Evolutionary conservation across 78 protist species (phyloP).

Genomic region (Diacronema lutheri): DNA sequence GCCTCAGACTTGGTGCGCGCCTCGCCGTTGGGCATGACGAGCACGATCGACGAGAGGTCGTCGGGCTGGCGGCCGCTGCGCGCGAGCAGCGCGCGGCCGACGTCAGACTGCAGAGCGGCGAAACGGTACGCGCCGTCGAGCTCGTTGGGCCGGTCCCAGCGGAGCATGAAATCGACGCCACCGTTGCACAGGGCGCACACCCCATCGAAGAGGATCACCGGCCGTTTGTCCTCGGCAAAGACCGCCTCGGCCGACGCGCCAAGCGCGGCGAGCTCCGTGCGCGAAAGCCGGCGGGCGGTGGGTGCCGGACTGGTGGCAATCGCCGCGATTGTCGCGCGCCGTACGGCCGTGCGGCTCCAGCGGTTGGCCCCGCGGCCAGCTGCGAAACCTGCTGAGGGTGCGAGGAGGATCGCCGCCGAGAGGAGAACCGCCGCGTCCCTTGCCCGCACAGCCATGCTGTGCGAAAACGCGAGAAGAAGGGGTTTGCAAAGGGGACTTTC

Average conservation of each 20-base stretch:
- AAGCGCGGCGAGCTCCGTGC: no score
- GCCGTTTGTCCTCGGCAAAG: neutral
- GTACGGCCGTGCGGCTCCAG: no score
- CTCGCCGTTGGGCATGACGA: neutral
- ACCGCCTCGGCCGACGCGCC: neutral
- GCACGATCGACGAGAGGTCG: neutral
- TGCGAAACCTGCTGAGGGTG: no score
- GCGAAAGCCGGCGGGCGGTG: no score
- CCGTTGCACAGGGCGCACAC: neutral
- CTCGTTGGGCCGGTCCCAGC: neutral
- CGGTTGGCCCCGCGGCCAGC: no score
- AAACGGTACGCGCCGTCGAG: neutral
- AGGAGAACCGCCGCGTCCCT: no score
- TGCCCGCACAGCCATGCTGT: no score
- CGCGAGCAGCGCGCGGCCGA: neutral
- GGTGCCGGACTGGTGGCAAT: no score
- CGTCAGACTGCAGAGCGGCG: slow-evolving; percentile 11
- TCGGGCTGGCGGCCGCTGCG: neutral
- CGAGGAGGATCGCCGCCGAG: no score
- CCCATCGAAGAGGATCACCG: slow-evolving; percentile 13
- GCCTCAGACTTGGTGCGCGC: neutral
- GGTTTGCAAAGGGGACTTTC: no score
- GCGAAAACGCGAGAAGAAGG: no score
- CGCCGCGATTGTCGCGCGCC: no score
- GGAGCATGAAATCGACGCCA: slow-evolving; percentile 1